Conservation (phyloP, 2,329 filamentous ascomycete species). For the Triangularia verruculosa region DNA sequence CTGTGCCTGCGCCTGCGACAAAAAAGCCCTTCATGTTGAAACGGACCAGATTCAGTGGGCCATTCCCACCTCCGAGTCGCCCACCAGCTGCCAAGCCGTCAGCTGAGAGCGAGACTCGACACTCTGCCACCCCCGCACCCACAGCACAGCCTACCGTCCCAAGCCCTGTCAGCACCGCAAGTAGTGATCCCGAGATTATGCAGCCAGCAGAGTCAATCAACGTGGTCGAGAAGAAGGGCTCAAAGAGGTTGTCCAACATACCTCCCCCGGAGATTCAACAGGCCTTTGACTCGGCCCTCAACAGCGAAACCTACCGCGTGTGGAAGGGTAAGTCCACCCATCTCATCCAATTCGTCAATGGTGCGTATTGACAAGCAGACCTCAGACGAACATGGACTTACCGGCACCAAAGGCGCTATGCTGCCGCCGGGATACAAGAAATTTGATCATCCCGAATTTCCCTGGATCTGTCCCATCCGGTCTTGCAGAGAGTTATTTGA, state of each 20-base stretch:
- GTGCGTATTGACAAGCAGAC: not conserved
- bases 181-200: not conserved
- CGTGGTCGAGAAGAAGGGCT: not conserved
- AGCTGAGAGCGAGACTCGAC: not conserved
- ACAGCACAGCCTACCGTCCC: too few species aligned
- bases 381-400: conserved; percentile 1
- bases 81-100: not conserved
- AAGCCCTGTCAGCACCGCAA: too few species aligned
- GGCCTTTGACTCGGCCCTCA: conserved; percentile 10
- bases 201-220: not conserved
- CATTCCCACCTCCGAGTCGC: not conserved
- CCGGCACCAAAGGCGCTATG: conserved; percentile 18
- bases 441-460: conserved; percentile 12
- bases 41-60: conserved; percentile 15
- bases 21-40: conserved; percentile 17
- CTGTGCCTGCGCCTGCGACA: not conserved
- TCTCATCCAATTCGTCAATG: not conserved
- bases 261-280: conserved; percentile 9
- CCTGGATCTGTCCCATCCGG: conserved; percentile 24
- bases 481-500: conserved; percentile 18
- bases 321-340: not conserved
- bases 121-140: not conserved
- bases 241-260: not conserved
- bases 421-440: conserved; percentile 22
- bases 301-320: conserved; percentile 8